Evolutionary conservation across 2,329 filamentous ascomycete genomes (phyloP).

Genomic region (Penicillium polonicum): DNA sequence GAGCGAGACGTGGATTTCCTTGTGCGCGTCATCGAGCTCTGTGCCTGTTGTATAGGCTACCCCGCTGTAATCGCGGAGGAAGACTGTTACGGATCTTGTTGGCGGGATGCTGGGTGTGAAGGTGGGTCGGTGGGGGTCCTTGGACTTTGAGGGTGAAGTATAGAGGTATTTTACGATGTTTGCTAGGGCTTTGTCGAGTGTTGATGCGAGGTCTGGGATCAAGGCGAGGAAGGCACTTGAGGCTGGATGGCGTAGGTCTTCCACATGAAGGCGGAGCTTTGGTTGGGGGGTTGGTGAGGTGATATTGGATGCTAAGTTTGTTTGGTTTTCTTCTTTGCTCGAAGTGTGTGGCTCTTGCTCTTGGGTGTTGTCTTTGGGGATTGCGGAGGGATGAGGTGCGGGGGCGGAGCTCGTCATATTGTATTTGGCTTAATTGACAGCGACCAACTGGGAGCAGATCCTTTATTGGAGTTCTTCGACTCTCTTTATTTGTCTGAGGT

Average conservation of each 20-base stretch:
- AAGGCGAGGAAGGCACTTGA: slow-evolving; percentile 62
- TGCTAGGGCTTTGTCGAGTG: slow-evolving; percentile 62
- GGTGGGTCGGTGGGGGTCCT: slow-evolving; percentile 12
- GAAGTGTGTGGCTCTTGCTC: not conserved
- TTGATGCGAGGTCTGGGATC: slow-evolving; percentile 58
- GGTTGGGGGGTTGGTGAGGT: slow-evolving; percentile 23
- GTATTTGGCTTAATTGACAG: not conserved
- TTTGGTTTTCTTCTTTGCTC: not conserved
- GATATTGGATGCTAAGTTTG: slow-evolving; percentile 6
- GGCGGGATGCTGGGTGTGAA: slow-evolving; percentile 49
- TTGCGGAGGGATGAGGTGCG: slow-evolving; percentile 14
- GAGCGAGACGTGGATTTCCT: slow-evolving; percentile 86
- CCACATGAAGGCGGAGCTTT: slow-evolving; percentile 38
- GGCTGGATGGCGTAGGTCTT: slow-evolving; percentile 34
- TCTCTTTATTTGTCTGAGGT: not conserved
- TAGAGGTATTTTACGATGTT: slow-evolving; percentile 75
- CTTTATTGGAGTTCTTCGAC: not conserved
- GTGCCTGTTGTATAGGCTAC: slow-evolving; percentile 85
- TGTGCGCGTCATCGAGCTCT: slow-evolving; percentile 79
- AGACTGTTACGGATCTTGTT: slow-evolving; percentile 82
- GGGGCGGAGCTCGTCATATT: slow-evolving; percentile 15
- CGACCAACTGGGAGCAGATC: no score
- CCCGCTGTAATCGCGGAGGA: slow-evolving; percentile 75
- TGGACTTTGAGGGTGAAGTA: slow-evolving; percentile 25
- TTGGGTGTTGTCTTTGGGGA: slow-evolving; percentile 9